Evolutionary conservation across 176 grass and related monocot genomes (phyloP), one percentile per base, ranked within the genome.

Genomic region (Chloris gayana): DNA sequence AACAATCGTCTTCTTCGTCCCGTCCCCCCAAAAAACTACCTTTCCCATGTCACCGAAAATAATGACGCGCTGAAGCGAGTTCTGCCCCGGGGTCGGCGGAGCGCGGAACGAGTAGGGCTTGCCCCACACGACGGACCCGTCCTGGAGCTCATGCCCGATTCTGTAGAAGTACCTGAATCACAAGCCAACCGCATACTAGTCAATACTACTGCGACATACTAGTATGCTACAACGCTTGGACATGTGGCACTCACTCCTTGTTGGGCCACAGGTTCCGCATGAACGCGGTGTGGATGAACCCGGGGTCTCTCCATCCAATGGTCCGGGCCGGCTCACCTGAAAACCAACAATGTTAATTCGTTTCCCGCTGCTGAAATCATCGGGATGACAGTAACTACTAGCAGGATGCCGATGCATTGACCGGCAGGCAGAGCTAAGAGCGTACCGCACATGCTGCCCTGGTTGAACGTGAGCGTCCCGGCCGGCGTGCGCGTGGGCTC

Each of bases 31-130:
- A 25, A 21, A 59, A 12, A 0, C 31, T 49, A 91, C 94, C 90
- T 98, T 98, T 5, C 95, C 95, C 95, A 94, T 94, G 77, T 98
- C 95, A 9, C 95, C 92, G 67, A 98, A 98, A 38, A 98, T 81
- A 47, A 98, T 83, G 67, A 98, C 35, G 58, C 86, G 90, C 69
- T 98, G 95, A 59, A 94, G 65, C 19, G 95, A 98, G 27, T 91
- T 87, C 66, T 98, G 92, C 18, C 95, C 95, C 7, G 92, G 95
- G 19, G 68, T 83, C 1, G 95, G 95, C 1, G 95, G 91, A 9
- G 95, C 92, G 6, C 74, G 81, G 85, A 98, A 98, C 9, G 92
- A 85, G 22, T 54, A 22, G 0, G 44, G 14, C 70, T 91, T 97
- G 38, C 89, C 90, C 81, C 90, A 94, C 15, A 98, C 76, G 12